Base-by-base conservation (phyloP, 805 yeast species). In the Huiozyma sinensis region DNA sequence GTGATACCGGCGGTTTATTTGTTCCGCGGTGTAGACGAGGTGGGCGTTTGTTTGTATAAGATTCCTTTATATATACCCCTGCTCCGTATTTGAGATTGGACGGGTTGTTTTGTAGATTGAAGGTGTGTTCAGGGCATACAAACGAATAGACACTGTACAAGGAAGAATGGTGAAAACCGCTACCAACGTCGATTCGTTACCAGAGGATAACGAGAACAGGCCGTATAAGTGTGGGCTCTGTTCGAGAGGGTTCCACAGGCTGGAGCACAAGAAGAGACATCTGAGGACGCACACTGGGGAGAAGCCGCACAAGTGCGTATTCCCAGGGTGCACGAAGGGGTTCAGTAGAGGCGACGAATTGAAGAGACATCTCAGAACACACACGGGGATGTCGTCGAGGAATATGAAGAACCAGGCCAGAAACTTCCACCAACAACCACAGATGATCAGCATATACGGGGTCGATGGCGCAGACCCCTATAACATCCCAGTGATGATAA, bases 221-320 rank as follows among this genome's bases (percentile, higher is more conserved):
- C 96, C 95, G 3, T 88, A 83, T 69, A 78, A 79, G 54, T 87
- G 96, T 57, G 81, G 89, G 17, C 70, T 83, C 54, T 87, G 96
- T 63, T 79, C 77, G 41, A 84, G 86, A 66, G 86, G 94, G 7
- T 87, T 87, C 61, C 90, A 85, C 61, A 72, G 95, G 48, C 68
- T 87, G 40, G 96, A 87, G 62, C 96, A 87, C 62, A 94, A 85
- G 59, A 87, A 95, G 9, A 73, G 96, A 52, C 96, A 87, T 61
- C 82, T 88, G 52, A 71, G 95, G 46, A 87, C 95, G 7, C 95
- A 87, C 65, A 87, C 96, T 0, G 96, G 96, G 40, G 95, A 87
- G 61, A 84, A 86, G 60, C 95, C 95, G 2, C 92, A 84, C 58
- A 79, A 77, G 41, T 87, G 96, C 64, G 74, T 79, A 13, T 86